Evolutionary conservation across 2,329 filamentous ascomycete species (phyloP).

Genomic region (Sordariomycetes sp.): DNA sequence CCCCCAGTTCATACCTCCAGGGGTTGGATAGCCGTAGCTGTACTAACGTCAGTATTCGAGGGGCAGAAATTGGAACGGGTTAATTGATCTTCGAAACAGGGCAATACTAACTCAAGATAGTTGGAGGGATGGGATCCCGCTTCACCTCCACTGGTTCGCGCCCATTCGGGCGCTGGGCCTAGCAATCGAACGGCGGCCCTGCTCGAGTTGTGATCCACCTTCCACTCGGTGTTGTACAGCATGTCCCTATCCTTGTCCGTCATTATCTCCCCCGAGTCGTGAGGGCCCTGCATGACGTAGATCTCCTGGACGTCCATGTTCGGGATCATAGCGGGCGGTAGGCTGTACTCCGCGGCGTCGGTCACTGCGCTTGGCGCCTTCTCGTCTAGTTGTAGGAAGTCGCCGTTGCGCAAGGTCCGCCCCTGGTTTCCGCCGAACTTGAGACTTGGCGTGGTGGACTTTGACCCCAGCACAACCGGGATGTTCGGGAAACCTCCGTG

Average conservation of each 20-base stretch:
- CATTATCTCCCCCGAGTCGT: slow-evolving; percentile 19
- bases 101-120: slow-evolving; percentile 26
- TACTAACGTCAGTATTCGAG: not conserved
- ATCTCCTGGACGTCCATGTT: slow-evolving; percentile 5
- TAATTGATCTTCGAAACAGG: not conserved
- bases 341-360: not conserved
- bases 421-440: slow-evolving; percentile 15
- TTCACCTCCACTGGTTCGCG: slow-evolving; percentile 47
- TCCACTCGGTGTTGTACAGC: slow-evolving; percentile 46
- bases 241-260: slow-evolving; percentile 24
- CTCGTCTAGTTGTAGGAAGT: not conserved
- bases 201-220: slow-evolving; percentile 49
- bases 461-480: slow-evolving; percentile 46
- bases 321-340: not conserved
- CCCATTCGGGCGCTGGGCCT: slow-evolving; percentile 47
- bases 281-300: slow-evolving; percentile 19
- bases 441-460: slow-evolving; percentile 46
- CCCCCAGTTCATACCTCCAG: slow-evolving; percentile 47
- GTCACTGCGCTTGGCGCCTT: not conserved
- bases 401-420: not conserved
- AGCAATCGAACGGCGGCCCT: slow-evolving; percentile 49
- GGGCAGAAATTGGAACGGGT: not conserved
- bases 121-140: slow-evolving; percentile 53
- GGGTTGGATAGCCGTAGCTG: slow-evolving; percentile 42
- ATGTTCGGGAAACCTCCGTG: slow-evolving; percentile 27